phyloP scores from a whole-genome alignment of 257 asterid genomes.

The Forsythia viridissima region DNA sequence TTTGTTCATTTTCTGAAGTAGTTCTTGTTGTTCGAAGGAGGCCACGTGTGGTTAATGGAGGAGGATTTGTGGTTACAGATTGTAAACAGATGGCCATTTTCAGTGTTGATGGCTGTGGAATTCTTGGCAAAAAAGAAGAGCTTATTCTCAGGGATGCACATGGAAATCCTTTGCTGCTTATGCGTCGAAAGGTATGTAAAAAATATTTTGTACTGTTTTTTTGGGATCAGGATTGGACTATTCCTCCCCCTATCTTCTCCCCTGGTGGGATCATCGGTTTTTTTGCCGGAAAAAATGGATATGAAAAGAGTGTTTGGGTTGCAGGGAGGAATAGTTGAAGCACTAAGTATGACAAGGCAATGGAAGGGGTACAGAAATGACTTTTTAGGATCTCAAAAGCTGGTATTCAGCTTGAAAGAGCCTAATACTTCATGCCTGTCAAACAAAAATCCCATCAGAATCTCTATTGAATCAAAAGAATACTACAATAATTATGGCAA shows the following conservation, averaged over 20 bases:
- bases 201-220: too few relatives aligned
- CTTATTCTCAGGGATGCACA: slow-evolving; percentile 56
- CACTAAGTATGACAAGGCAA: slow-evolving; percentile 54
- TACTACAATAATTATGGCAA: slow-evolving; percentile 22
- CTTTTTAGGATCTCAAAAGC: slow-evolving; percentile 52
- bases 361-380: slow-evolving; percentile 69
- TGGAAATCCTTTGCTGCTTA: slow-evolving; percentile 61
- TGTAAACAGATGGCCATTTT: slow-evolving; percentile 45
- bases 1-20: slow-evolving; percentile 60
- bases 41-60: slow-evolving; percentile 81
- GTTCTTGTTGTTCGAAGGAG: slow-evolving; percentile 65
- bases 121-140: slow-evolving; percentile 67
- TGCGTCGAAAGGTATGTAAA: slow-evolving; percentile 60
- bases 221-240: too few relatives aligned
- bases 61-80: slow-evolving; percentile 75
- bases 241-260: too few relatives aligned
- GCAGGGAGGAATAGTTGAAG: slow-evolving; percentile 77
- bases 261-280: neutral
- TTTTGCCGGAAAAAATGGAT: neutral
- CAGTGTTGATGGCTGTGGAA: slow-evolving; percentile 79
- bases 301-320: neutral
- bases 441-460: slow-evolving; percentile 38
- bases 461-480: slow-evolving; percentile 51
- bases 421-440: slow-evolving; percentile 51
- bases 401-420: slow-evolving; percentile 68